phyloP scores from a whole-genome alignment of 2,329 filamentous ascomycete species.

The Boeremia exigua region DNA sequence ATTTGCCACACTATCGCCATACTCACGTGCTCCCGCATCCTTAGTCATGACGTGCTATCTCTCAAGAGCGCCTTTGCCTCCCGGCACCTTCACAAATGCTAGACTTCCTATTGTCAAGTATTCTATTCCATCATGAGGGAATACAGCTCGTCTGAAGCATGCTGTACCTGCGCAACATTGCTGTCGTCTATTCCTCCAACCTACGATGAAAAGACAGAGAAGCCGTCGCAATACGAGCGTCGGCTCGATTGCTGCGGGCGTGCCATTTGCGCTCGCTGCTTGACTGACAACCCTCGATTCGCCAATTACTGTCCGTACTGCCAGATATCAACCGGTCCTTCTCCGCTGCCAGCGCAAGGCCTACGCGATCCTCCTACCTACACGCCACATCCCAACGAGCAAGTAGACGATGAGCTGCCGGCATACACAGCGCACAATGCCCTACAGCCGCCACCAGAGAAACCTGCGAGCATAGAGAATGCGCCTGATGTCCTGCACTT shows the following conservation, averaged over 20 bases:
- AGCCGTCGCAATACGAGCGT: conserved; percentile 65
- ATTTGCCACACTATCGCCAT: not conserved
- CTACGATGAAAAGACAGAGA: conserved; percentile 64
- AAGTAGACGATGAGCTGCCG: conserved; percentile 49
- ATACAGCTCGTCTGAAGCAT: conserved; percentile 54
- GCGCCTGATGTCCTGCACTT: conserved; percentile 76
- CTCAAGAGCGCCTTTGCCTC: conserved; percentile 18
- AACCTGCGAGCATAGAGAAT: conserved; percentile 38
- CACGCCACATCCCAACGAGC: conserved; percentile 48
- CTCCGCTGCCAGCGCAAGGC: conserved; percentile 64
- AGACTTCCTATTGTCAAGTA: conserved; percentile 1
- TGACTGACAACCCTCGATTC: conserved; percentile 73
- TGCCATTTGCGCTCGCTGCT: conserved; percentile 74
- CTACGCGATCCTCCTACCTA: conserved; percentile 74
- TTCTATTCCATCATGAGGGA: conserved; percentile 7
- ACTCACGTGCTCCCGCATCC: conserved; percentile 32
- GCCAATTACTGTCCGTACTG: conserved; percentile 74
- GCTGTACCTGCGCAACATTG: conserved; percentile 73
- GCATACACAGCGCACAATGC: conserved; percentile 51
- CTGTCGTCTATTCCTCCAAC: conserved; percentile 62
- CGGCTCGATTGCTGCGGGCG: conserved; percentile 72
- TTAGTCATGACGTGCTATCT: conserved; percentile 45
- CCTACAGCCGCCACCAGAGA: conserved; percentile 37
- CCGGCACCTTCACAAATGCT: conserved; percentile 9
- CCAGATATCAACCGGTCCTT: conserved; percentile 70